Evolutionary conservation across 1,284 basidiomycete species (phyloP).

Genomic region (Marasmius fiardii): DNA sequence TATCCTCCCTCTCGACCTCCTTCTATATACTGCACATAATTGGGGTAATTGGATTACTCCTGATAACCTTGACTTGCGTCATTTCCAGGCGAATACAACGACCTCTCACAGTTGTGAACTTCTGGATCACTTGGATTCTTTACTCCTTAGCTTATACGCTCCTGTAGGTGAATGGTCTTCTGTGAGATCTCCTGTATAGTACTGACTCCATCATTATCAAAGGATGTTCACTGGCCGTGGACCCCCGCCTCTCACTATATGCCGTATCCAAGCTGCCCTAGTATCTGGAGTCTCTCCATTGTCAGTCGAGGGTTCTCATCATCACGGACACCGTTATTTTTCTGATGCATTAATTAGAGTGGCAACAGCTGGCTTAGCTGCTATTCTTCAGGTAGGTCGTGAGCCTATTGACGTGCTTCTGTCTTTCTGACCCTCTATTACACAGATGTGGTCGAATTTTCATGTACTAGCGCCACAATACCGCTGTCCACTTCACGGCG

Average conservation of each 20-base stretch:
- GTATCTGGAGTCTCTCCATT: conserved; percentile 51
- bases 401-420: neutral
- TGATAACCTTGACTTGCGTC: conserved; percentile 45
- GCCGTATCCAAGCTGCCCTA: conserved; percentile 48
- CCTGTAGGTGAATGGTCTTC: conserved; percentile 33
- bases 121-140: conserved; percentile 51
- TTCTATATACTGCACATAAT: conserved; percentile 46
- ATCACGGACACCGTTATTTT: neutral
- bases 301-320: conserved; percentile 28
- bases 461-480: neutral
- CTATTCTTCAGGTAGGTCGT: conserved; percentile 44
- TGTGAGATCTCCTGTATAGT: neutral
- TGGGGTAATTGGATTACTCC: conserved; percentile 46
- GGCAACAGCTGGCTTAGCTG: conserved; percentile 40
- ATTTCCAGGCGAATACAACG: conserved; percentile 36
- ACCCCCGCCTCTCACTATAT: conserved; percentile 30
- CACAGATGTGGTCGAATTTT: neutral
- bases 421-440: neutral
- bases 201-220: conserved; percentile 31
- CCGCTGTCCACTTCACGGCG: neutral
- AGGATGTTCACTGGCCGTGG: conserved; percentile 15
- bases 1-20: conserved; percentile 19
- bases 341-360: conserved; percentile 31
- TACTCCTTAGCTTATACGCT: conserved; percentile 51
- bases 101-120: conserved; percentile 48